Conservation (phyloP, 2,329 filamentous ascomycete genomes). For the Exophiala mesophila region DNA sequence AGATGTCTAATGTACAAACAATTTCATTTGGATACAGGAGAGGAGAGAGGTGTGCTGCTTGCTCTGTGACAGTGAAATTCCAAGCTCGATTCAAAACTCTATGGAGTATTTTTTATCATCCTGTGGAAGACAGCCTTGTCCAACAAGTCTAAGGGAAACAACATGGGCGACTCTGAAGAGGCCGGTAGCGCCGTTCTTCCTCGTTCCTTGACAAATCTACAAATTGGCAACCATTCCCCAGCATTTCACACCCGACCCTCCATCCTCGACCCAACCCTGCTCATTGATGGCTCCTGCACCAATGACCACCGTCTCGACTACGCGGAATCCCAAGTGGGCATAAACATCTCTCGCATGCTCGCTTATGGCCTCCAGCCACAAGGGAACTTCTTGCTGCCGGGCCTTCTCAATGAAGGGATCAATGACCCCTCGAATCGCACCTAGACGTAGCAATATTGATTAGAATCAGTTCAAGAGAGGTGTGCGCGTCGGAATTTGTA, state of each 20-base stretch:
- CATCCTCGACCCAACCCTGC: conserved; percentile 10
- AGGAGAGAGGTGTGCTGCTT: too few relatives aligned
- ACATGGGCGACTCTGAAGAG: too few relatives aligned
- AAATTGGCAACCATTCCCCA: conserved; percentile 15
- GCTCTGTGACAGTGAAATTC: too few relatives aligned
- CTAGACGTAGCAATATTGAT: conserved; percentile 3
- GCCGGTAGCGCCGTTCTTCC: too few relatives aligned
- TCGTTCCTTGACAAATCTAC: too few relatives aligned
- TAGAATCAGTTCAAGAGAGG: too few relatives aligned
- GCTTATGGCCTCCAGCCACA: conserved; percentile 23
- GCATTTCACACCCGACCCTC: conserved; percentile 11
- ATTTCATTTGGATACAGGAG: too few relatives aligned
- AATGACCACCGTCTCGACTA: conserved; percentile 16
- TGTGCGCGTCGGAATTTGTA: not conserved
- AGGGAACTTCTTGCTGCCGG: conserved; percentile 15
- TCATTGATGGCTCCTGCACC: conserved; percentile 17
- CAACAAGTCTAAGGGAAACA: too few relatives aligned
- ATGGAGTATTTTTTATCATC: too few relatives aligned
- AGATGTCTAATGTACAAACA: too few relatives aligned
- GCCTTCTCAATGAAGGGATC: conserved; percentile 19
- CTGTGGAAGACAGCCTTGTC: too few relatives aligned
- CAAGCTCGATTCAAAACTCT: too few relatives aligned
- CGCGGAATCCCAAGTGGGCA: conserved; percentile 18
- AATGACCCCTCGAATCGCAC: conserved; percentile 19
- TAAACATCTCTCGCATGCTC: conserved; percentile 22